Base-by-base conservation (phyloP, 441 rosid species). In the Mallotus repandus region DNA sequence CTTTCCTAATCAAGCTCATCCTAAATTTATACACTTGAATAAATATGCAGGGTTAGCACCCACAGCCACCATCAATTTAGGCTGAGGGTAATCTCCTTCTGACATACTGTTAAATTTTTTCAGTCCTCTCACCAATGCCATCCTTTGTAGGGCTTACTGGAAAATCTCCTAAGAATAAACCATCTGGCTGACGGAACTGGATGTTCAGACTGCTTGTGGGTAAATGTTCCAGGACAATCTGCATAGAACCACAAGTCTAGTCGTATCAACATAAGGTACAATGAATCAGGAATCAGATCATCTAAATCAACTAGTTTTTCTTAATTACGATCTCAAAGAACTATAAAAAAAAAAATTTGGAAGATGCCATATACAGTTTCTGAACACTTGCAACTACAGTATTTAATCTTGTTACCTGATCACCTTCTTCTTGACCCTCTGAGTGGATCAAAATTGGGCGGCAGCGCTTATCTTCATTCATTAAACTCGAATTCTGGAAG, bases 391-490 rank as follows among this genome's bases (percentile, higher is more conserved):
- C 54, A 64, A 32, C 19, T 13, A 65, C n/a, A 1, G 63, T 87
- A 72, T 75, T 78, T 69, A 86, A 76, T 88, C 77, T 86, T 91
- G 86, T 57, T 85, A 93, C 99, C 97, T 86, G 90, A 77, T 89
- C 89, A 73, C 75, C 82, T 29, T 83, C 77, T 48, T 87, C 93
- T 58, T 77, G 86, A 54, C 82, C 86, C 76, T 86, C 94, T 0
- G 94, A 83, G 35, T 88, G 91, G 81, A 96, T 89, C 53, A 96
- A 86, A 50, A 93, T 93, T 19, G 98, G 98, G 35, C 99, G 97
- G 85, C 99, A 96, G 68, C 98, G 93, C 82, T 90, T 93, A 84
- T 96, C 98, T 86, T 96, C 99, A 79, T 94, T 96, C 99, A 96
- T 93, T 86, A 96, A 84, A 84, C 99, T 96, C 63, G 99, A 96